Base-by-base conservation (phyloP, 140 eudicot genomes). In the Senecio squalidus region DNA sequence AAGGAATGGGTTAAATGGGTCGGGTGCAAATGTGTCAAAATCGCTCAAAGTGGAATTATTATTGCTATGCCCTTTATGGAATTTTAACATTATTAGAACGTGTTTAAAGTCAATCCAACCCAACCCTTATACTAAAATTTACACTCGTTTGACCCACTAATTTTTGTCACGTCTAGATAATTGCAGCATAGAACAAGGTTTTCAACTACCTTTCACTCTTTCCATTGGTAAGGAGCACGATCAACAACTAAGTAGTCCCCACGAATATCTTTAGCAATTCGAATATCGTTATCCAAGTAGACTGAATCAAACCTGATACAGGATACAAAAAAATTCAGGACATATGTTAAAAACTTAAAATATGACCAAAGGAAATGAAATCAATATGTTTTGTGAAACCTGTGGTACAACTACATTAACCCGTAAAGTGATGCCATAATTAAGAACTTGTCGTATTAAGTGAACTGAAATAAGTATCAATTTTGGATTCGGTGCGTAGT, bases 181-280 rank as follows among this genome's bases (percentile, higher is more conserved):
- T n/a, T n/a, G n/a, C n/a, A n/a, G n/a, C n/a, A 4, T 20, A 30
- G 10, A 45, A 44, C 22, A n/a, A n/a, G 23, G 41, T 51, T 31
- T 52, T 24, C 13, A 9, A n/a, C 40, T 53, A 46, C 68, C 44
- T 58, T 21, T 83, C 78, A 84, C 62, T 83, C 96, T 66, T 72
- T 81, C 96, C 98, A 90, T 33, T 75, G 63, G 38, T 68, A 90
- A 56, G 96, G 88, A 80, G 94, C 91, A n/a, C 92, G 92, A 24
- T 91, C 86, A 60, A 86, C 94, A 28, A 91, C 77, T 51, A 86
- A 30, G 71, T 86, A 79, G 66, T 86, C 98, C 52, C 80, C 78
- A 25, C 88, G 77, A 25, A 91, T 79, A 67, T 91, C 94, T 76
- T 83, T 91, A 49, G 82, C 94, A 66, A 76, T 76, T 56, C 88